Evolutionary conservation across 2,329 filamentous ascomycete genomes (phyloP), one percentile per base, ranked within the genome.

Genomic region (Colletotrichum gloeosporioides): DNA sequence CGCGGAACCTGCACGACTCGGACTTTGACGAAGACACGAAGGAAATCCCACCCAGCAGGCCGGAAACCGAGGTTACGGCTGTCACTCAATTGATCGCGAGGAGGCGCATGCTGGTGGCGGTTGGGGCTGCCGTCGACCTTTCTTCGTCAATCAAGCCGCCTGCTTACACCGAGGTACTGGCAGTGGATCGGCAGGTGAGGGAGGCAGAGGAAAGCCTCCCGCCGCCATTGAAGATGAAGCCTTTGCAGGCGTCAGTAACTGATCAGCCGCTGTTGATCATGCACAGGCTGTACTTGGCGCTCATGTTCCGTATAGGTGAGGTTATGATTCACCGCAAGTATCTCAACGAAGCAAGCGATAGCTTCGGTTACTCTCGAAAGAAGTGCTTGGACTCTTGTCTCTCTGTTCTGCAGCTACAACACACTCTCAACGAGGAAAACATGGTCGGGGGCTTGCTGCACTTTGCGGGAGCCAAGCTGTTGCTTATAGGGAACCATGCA

Each of bases 1-100:
- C 88, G 2, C 82, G 84, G 0, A 89, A 89, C 66, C 81, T 89
- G 2, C 77, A 83, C 3, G 88, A 89, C 75, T 79, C 80, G 6
- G 88, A 89, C 69, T 84, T 89, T 67, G 80, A 84, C 66, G 77
- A 81, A 16, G 62, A 79, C 9, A 85, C 82, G 12, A 79, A 79
- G 13, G 82, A 84, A 25, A 76, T 89, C 16, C 87, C 87, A 0
- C 83, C 84, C 2, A 81, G 82, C 2, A 80, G 83, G 6, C 81
- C 83, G 2, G 81, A 84, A 27, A 82, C 73, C 8, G 81, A 84
- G 49, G 59, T 79, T 7, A 84, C 82, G 1, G 77, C 81, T 2
- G 77, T 79, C 10, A 63, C 82, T 44, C 77, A 81, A 7, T 63
- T 78, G 8, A 66, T 83, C 8, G 76, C 78, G 2, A 83, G 73